These are phyloP conservation scores for Alternaria atra DNA, from an alignment of 2,329 filamentous ascomycete species.

Conservation along the genomic window DNA sequence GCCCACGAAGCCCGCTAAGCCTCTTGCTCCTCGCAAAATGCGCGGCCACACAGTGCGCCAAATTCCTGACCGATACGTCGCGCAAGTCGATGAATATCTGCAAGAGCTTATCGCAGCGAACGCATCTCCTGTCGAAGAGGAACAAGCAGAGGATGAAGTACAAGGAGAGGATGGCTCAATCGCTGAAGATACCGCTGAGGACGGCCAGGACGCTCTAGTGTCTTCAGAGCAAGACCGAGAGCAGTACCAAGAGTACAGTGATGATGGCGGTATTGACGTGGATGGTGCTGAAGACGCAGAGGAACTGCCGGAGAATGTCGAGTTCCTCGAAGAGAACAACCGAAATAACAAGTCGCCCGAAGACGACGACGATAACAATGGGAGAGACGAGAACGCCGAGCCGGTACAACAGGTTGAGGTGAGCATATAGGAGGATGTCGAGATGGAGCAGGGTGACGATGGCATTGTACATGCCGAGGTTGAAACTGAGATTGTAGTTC, in stretches of 20 bases:
- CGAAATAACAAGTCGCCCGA: background rate
- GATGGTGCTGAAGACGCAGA: background rate
- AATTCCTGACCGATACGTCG: constrained; percentile 35
- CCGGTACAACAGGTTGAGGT: background rate
- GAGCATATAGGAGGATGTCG: background rate
- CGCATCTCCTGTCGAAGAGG: background rate
- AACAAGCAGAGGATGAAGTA: background rate
- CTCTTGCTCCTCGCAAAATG: constrained; percentile 33
- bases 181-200: background rate
- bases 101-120: constrained; percentile 5
- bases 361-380: background rate
- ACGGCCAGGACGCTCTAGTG: background rate
- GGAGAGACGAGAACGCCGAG: background rate
- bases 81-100: constrained; percentile 11
- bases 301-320: background rate
- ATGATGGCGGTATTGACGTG: background rate
- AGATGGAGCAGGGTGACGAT: background rate
- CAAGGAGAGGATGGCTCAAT: background rate
- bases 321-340: background rate
- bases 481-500: background rate
- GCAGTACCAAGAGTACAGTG: constrained; percentile 4
- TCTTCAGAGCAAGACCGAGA: constrained; percentile 4
- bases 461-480: background rate
- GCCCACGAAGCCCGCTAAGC: constrained; percentile 15
- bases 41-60: constrained; percentile 38